Conservation (phyloP, 805 yeast species). For the Metschnikowia reukaufii region DNA sequence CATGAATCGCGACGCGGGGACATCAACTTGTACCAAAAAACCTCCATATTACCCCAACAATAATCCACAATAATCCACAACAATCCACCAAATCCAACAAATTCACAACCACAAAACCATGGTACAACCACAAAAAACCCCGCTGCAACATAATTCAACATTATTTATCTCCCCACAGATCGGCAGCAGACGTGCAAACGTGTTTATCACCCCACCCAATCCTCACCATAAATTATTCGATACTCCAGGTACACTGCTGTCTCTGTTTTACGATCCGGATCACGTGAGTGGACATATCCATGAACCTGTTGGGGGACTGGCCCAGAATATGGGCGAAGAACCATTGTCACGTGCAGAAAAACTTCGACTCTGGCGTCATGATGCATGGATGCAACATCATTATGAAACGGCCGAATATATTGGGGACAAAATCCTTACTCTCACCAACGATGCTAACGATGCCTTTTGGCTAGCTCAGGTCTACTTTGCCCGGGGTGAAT, state of each 20-base stretch:
- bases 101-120: no score
- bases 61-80: no score
- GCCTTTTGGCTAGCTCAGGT: conserved; percentile 97
- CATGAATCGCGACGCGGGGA: not conserved
- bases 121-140: conserved; percentile 28
- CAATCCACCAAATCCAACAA: no score
- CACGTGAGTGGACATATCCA: conserved; percentile 16
- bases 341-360: conserved; percentile 80
- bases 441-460: conserved; percentile 86
- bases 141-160: conserved; percentile 69
- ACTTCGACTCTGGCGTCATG: conserved; percentile 88
- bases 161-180: conserved; percentile 71
- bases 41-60: no score
- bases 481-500: conserved; percentile 72
- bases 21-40: no score
- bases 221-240: conserved; percentile 43
- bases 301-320: conserved; percentile 5
- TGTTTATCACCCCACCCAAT: conserved; percentile 50
- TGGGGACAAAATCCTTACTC: conserved; percentile 83
- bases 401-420: conserved; percentile 85
- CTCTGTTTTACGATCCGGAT: conserved; percentile 40
- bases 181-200: conserved; percentile 36
- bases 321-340: conserved; percentile 20
- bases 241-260: conserved; percentile 40
- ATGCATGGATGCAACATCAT: conserved; percentile 89